A percentile compares a stretch with the other conserved stretches of the same genome.
Conservation (phyloP, 1,284 basidiomycete genomes). For the Puccinia triticina region DNA sequence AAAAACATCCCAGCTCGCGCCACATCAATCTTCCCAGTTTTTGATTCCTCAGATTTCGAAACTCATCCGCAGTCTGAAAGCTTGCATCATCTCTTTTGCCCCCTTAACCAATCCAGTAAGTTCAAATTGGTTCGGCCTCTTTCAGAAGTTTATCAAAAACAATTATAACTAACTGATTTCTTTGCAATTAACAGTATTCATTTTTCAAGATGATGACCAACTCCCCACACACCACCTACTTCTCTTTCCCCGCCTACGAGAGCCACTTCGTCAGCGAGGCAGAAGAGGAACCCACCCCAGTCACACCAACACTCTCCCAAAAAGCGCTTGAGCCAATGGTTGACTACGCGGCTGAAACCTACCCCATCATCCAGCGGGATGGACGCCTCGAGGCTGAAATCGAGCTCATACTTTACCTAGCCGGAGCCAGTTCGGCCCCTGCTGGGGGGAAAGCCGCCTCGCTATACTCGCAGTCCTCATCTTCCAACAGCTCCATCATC, state of each 20-base stretch:
- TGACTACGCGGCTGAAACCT: neutral
- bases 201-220: neutral
- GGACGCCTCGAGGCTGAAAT: neutral
- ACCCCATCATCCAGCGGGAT: neutral
- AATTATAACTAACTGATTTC: too few species aligned
- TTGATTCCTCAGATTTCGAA: too few species aligned
- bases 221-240: neutral
- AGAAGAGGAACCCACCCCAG: slow-evolving; percentile 1
- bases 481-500: neutral
- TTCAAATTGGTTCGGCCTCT: too few species aligned
- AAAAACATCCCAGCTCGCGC: too few species aligned
- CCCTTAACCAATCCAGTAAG: too few species aligned
- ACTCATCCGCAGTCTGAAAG: too few species aligned
- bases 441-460: neutral
- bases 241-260: slow-evolving; percentile 22
- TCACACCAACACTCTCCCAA: neutral
- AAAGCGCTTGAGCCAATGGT: neutral
- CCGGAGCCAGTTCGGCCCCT: too few species aligned
- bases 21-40: too few species aligned
- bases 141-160: too few species aligned
- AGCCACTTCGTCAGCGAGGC: neutral
- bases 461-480: neutral
- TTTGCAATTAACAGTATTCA: too few species aligned
- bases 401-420: neutral
- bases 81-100: too few species aligned